Conservation (phyloP, 176 grass and related monocot genomes). For the maize (Zea mays) region Zm-B73-REFERENCE-NAM-5.0 NC_050102.1:18999501-19000000, state of each 20-base stretch:
- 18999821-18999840: constrained; percentile 63
- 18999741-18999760: neutral
- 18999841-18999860: constrained; percentile 49
- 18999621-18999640: neutral
- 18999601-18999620: neutral
- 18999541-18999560: neutral
- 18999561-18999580: neutral
- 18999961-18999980: neutral
- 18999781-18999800: constrained; percentile 75
- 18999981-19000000: constrained; percentile 10
- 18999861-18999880: constrained; percentile 55
- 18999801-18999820: constrained; percentile 60
- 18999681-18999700: neutral
- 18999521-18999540: neutral
- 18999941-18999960: neutral
- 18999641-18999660: neutral
- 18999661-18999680: neutral
- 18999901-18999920: constrained; percentile 48
- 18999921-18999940: constrained; percentile 41
- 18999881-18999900: constrained; percentile 52
- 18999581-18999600: neutral
- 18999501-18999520: neutral
- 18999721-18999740: neutral
- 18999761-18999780: constrained; percentile 59
- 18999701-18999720: neutral